Percentiles rank a stretch among this genome's conserved stretches.
These are phyloP conservation scores for Erythrobasidium hasegawianum DNA, from an alignment of 1,284 basidiomycete genomes.

Conservation along the genomic window DNA sequence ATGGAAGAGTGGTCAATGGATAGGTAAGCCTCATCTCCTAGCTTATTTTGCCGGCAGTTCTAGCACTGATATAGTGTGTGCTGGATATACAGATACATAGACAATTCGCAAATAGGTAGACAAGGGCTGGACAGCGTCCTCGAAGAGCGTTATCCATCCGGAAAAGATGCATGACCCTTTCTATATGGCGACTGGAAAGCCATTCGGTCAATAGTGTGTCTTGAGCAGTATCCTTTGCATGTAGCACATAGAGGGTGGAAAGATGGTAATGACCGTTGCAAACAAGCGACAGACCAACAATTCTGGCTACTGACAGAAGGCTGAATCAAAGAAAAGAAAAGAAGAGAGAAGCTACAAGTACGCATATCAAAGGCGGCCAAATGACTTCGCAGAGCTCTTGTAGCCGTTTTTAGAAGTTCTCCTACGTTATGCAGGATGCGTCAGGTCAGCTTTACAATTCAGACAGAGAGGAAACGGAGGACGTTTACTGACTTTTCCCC, in stretches of 20 bases:
- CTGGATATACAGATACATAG: slow-evolving; percentile 26
- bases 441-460: background rate
- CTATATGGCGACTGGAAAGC: too few species aligned
- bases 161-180: too few species aligned
- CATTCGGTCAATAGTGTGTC: too few species aligned
- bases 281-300: too few species aligned
- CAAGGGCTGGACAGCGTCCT: slow-evolving; percentile 27
- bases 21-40: slow-evolving; percentile 5
- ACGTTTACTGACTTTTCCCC: slow-evolving; percentile 61
- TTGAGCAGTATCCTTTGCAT: too few species aligned
- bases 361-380: too few species aligned
- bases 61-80: background rate
- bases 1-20: slow-evolving; percentile 30
- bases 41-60: background rate
- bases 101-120: slow-evolving; percentile 28
- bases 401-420: background rate
- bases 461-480: background rate
- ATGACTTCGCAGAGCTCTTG: too few species aligned
- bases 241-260: too few species aligned
- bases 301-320: too few species aligned
- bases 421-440: background rate
- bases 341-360: too few species aligned
- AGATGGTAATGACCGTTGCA: too few species aligned
- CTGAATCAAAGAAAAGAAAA: too few species aligned
- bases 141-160: slow-evolving; percentile 12